Conservation (phyloP, 2,329 filamentous ascomycete species). For the Acrocalymma vagum region DNA sequence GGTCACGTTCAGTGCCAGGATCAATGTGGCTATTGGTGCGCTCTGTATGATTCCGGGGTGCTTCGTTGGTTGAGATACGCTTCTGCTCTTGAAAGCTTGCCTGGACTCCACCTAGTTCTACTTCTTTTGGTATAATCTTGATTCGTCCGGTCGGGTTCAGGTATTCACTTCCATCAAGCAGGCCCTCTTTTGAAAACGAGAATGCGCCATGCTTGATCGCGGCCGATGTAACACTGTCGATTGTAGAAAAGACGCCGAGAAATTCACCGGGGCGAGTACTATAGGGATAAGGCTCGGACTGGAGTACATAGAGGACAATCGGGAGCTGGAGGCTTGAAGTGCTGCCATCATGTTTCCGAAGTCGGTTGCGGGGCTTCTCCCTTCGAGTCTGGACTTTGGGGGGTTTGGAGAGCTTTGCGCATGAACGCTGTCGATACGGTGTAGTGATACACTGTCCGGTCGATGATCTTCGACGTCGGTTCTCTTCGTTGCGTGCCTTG, state of each 20-base stretch:
- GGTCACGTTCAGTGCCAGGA: too few relatives aligned
- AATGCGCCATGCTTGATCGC: constrained; percentile 19
- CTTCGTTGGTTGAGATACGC: constrained; percentile 4
- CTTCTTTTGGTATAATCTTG: constrained; percentile 22
- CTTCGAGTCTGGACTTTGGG: constrained; percentile 15
- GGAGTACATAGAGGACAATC: constrained; percentile 18
- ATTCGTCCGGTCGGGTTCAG: constrained; percentile 29
- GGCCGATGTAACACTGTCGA: constrained; percentile 25
- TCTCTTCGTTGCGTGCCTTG: constrained; percentile 17
- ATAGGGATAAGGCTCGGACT: constrained; percentile 32
- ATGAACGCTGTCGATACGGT: constrained; percentile 3
- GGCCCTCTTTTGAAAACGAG: constrained; percentile 30
- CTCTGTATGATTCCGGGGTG: too few relatives aligned
- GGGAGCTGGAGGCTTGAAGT: neutral
- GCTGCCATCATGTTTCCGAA: constrained; percentile 16
- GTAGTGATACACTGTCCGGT: constrained; percentile 13
- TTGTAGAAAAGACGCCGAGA: constrained; percentile 28
- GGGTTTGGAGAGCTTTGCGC: constrained; percentile 25
- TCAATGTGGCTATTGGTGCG: too few relatives aligned
- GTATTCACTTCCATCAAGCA: constrained; percentile 31
- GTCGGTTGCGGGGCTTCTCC: constrained; percentile 19
- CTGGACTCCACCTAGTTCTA: constrained; percentile 22
- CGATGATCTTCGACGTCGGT: constrained; percentile 9
- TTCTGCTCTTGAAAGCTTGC: constrained; percentile 12
- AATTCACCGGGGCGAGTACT: constrained; percentile 25